Evolutionary conservation across 2,329 filamentous ascomycete genomes (phyloP).

Genomic region (Trichoderma sp.): DNA sequence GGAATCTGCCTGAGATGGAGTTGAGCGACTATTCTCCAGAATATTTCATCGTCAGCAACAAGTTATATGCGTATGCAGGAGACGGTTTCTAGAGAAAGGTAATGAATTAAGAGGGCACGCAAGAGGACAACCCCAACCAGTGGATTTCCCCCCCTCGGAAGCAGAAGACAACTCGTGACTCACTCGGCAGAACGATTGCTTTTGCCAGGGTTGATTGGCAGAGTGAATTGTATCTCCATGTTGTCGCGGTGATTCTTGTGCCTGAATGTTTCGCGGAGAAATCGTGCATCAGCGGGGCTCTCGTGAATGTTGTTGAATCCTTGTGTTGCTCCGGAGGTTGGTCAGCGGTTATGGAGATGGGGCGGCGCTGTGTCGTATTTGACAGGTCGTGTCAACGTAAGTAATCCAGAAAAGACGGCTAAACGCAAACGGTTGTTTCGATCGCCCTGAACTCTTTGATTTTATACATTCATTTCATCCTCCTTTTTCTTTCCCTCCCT

Average conservation of each 20-base stretch:
- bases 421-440: not conserved
- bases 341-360: not conserved
- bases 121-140: not conserved
- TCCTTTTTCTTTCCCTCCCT: not conserved
- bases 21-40: not conserved
- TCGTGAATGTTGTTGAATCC: not conserved
- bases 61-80: not conserved
- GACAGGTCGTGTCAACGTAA: not conserved
- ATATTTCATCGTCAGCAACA: not conserved
- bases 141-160: not conserved
- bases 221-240: constrained; percentile 42
- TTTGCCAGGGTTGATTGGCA: constrained; percentile 28
- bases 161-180: constrained; percentile 19
- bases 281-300: constrained; percentile 7
- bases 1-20: not conserved
- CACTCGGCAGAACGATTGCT: constrained; percentile 27
- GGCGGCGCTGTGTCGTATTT: not conserved
- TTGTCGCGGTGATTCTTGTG: not conserved
- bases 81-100: not conserved
- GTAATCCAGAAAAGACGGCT: not conserved
- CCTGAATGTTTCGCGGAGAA: not conserved
- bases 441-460: not conserved
- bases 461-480: not conserved
- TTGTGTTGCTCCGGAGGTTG: not conserved
- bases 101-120: not conserved